These are phyloP conservation scores for Macrolepiota albuminosa DNA, from an alignment of 768 basidiomycete species.

Conservation along the genomic window DNA sequence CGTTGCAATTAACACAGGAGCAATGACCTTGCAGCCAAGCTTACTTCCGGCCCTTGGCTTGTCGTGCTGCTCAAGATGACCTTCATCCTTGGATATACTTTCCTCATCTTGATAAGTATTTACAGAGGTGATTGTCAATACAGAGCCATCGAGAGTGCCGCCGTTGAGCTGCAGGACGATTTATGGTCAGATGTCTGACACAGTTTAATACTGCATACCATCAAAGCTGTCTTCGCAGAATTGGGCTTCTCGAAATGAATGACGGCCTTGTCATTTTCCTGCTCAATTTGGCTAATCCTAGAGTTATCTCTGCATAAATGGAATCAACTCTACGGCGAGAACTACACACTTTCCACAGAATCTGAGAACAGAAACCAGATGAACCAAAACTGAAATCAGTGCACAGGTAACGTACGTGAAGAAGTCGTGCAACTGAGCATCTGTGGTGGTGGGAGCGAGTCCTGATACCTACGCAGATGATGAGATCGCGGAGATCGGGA, in stretches of 20 bases:
- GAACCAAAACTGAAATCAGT: neutral
- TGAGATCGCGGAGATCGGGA: neutral
- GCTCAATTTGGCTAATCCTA: constrained; percentile 67
- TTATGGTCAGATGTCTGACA: neutral
- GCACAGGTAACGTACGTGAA: constrained; percentile 54
- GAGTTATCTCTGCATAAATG: neutral
- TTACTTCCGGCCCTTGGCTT: constrained; percentile 86
- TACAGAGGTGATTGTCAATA: constrained; percentile 69
- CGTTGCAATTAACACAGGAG: neutral
- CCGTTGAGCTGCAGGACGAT: constrained; percentile 52
- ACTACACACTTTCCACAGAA: constrained; percentile 77
- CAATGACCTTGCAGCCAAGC: constrained; percentile 16
- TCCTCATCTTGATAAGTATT: constrained; percentile 52
- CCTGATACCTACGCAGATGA: constrained; percentile 57
- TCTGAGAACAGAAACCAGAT: constrained; percentile 27
- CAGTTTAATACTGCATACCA: constrained; percentile 38
- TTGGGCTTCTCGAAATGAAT: constrained; percentile 82
- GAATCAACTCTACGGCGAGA: neutral
- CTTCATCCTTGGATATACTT: constrained; percentile 31
- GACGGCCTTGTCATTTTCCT: constrained; percentile 43
- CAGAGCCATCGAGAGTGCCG: constrained; percentile 68
- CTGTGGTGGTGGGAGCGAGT: constrained; percentile 60
- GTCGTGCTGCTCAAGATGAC: constrained; percentile 71
- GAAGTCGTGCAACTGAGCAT: constrained; percentile 70
- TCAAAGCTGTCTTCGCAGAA: constrained; percentile 82